These are phyloP conservation scores for Exophiala lecanii-corni DNA, from an alignment of 2,329 filamentous ascomycete genomes.

Conservation along the genomic window DNA sequence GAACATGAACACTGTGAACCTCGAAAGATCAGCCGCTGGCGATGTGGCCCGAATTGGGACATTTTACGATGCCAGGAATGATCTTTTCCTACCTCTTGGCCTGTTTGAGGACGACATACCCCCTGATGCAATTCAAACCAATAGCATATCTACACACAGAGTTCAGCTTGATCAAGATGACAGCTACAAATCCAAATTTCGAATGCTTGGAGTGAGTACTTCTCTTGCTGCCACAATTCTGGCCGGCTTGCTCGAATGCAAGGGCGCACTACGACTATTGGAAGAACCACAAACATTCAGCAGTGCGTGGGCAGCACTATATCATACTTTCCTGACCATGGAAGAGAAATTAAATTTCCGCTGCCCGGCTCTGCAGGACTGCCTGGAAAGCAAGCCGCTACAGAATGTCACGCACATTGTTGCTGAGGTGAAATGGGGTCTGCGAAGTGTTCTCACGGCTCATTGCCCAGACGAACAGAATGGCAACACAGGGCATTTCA, in stretches of 20 bases:
- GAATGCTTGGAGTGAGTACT: conserved; percentile 13
- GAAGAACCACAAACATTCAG: conserved; percentile 6
- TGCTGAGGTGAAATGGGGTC: no score
- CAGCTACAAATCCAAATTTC: conserved; percentile 17
- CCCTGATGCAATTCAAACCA: conserved; percentile 1
- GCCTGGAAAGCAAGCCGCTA: no score
- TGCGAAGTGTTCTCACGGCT: no score
- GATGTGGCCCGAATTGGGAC: conserved; percentile 18
- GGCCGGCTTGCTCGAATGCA: conserved; percentile 11
- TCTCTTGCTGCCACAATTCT: conserved; percentile 22
- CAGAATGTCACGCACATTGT: no score
- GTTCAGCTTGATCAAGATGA: conserved; percentile 7
- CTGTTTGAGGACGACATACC: conserved; percentile 10
- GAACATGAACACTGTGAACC: background rate
- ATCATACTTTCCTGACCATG: conserved; percentile 13
- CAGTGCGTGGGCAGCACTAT: conserved; percentile 10
- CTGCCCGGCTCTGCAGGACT: no score
- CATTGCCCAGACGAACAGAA: no score
- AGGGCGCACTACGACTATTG: conserved; percentile 14
- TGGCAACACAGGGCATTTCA: no score
- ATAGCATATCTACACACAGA: background rate
- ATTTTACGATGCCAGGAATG: conserved; percentile 21
- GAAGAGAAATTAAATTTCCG: no score
- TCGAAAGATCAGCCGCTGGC: conserved; percentile 14
- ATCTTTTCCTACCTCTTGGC: conserved; percentile 14